These are phyloP conservation scores for Alisma plantagoaquatica DNA, from an alignment of 106 monocot species.

Conservation along the genomic window DNA sequence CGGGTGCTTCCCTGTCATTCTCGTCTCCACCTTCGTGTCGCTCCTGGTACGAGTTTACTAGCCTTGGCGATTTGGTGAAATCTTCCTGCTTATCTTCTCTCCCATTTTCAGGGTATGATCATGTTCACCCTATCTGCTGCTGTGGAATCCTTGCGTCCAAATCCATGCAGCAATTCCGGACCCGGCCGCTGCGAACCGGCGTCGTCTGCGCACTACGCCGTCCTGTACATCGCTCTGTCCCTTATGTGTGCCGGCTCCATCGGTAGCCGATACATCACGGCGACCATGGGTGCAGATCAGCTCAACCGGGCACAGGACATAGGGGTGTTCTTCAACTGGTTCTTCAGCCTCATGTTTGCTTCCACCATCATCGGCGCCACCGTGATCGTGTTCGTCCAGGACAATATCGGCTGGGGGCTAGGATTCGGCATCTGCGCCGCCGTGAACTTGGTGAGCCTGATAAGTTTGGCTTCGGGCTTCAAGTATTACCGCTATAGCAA, in stretches of 20 bases:
- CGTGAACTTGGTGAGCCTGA: constrained; percentile 10
- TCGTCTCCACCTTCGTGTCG: too few species aligned
- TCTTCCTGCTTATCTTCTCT: too few species aligned
- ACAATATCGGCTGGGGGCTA: constrained; percentile 44
- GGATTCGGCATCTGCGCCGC: constrained; percentile 33
- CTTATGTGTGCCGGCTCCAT: constrained; percentile 27
- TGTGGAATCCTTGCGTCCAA: constrained; percentile 27
- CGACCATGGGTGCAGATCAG: constrained; percentile 52
- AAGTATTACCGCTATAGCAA: constrained; percentile 18
- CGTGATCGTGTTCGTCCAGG: constrained; percentile 54
- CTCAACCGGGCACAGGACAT: constrained; percentile 29
- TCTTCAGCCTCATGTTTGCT: constrained; percentile 30
- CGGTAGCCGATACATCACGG: constrained; percentile 38
- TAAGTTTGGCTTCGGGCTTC: constrained; percentile 20
- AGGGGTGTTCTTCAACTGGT: constrained; percentile 63
- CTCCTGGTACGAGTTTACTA: too few species aligned
- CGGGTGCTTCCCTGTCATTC: too few species aligned
- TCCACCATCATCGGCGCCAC: constrained; percentile 30
- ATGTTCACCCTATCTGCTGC: constrained; percentile 37
- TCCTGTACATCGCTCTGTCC: constrained; percentile 24
- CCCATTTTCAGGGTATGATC: constrained; percentile 37
- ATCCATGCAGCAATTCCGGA: constrained; percentile 4
- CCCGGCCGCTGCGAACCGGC: constrained; percentile 8
- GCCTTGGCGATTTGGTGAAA: too few species aligned
- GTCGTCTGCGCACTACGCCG: constrained; percentile 23